Percentiles rank a stretch among this genome's conserved stretches.
These are phyloP conservation scores for Ascochyta clinopodiicola DNA, from an alignment of 2,329 filamentous ascomycete species.

Conservation along the genomic window DNA sequence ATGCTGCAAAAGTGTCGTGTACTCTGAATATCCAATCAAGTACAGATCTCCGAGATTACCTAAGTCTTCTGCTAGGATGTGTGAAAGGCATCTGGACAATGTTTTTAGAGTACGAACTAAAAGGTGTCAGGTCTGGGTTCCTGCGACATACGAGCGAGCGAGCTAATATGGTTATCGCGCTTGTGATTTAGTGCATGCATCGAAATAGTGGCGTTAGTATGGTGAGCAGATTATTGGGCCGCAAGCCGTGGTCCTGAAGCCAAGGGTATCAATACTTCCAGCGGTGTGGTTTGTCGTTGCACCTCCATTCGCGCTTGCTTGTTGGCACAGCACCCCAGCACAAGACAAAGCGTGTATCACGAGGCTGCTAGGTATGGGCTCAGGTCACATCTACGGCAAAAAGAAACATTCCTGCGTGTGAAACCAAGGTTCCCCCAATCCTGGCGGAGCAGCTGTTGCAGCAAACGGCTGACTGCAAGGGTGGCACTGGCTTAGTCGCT, in stretches of 20 bases:
- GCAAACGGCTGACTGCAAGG: constrained; percentile 10
- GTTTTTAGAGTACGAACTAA: no score
- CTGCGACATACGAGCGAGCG: no score
- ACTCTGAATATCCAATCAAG: no score
- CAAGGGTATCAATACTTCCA: background rate
- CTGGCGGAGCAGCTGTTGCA: constrained; percentile 2
- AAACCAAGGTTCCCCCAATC: constrained; percentile 3
- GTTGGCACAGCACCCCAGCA: background rate
- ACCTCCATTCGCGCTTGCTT: background rate
- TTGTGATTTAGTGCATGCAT: background rate
- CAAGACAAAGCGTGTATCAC: constrained; percentile 3
- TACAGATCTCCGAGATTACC: no score
- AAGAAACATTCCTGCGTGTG: constrained; percentile 12
- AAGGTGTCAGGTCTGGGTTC: no score
- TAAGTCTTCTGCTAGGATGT: no score
- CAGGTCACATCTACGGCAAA: background rate
- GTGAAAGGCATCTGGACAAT: no score
- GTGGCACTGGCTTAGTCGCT: constrained; percentile 3
- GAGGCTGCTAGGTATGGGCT: background rate
- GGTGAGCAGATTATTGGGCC: background rate
- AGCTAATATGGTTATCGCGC: background rate
- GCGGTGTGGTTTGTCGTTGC: background rate
- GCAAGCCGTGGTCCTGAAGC: constrained; percentile 7
- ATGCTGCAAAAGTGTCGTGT: no score
- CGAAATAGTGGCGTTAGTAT: background rate